These are phyloP conservation scores for Erodium maritimum DNA, from an alignment of 345 rosid genomes.

Conservation along the genomic window DNA sequence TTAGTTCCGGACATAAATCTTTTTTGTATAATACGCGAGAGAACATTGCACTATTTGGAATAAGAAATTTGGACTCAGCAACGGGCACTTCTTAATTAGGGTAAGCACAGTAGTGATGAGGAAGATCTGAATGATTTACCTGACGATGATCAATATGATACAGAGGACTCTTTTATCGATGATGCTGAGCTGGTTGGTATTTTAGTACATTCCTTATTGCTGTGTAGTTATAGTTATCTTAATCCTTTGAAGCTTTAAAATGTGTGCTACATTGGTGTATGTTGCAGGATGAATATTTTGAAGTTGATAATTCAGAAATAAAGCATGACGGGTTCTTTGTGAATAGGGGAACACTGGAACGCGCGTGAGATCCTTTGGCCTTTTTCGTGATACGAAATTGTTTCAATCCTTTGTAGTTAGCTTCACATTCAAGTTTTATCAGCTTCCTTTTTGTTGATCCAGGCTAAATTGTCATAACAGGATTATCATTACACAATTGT, in stretches of 20 bases:
- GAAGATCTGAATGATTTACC: slow-evolving; percentile 75
- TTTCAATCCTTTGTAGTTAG: too few species aligned
- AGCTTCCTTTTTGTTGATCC: too few species aligned
- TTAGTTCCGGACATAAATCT: too few species aligned
- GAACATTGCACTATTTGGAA: too few species aligned
- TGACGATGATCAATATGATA: slow-evolving; percentile 90
- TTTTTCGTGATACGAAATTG: not conserved
- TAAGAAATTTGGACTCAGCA: slow-evolving; percentile 4
- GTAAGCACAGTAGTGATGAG: slow-evolving; percentile 90
- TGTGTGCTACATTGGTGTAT: too few species aligned
- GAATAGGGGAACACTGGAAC: slow-evolving; percentile 80
- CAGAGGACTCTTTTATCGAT: slow-evolving; percentile 93
- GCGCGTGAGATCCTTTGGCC: slow-evolving; percentile 44
- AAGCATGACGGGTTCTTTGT: slow-evolving; percentile 89
- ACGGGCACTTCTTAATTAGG: slow-evolving; percentile 29
- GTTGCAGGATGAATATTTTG: slow-evolving; percentile 87
- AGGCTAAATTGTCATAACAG: too few species aligned
- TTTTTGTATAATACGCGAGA: too few species aligned
- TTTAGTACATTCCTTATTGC: not conserved
- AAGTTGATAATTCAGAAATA: slow-evolving; percentile 81
- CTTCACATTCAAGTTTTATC: too few species aligned
- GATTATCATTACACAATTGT: too few species aligned
- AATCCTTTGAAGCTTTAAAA: too few species aligned
- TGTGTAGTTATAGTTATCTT: too few species aligned
- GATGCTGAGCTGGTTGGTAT: slow-evolving; percentile 81